These are phyloP conservation scores for Hygrophoropsis aurantiaca DNA, from an alignment of 768 basidiomycete genomes.

Conservation along the genomic window DNA sequence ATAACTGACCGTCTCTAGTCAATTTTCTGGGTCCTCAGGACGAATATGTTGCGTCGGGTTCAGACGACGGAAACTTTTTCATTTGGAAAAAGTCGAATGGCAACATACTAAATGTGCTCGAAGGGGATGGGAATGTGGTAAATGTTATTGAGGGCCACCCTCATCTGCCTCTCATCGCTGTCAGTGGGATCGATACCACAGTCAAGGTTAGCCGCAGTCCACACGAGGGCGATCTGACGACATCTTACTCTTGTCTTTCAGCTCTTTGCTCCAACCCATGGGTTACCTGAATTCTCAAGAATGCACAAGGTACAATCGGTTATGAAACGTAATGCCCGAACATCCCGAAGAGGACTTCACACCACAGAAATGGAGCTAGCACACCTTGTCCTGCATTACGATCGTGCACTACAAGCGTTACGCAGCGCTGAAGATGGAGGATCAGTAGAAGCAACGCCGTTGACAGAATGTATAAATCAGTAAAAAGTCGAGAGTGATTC, in stretches of 20 bases:
- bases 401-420: slow-evolving; percentile 20
- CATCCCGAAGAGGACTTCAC: slow-evolving; percentile 21
- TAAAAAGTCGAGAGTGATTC: slow-evolving; percentile 9
- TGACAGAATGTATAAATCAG: slow-evolving; percentile 29
- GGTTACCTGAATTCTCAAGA: slow-evolving; percentile 52
- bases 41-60: slow-evolving; percentile 79
- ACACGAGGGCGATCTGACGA: slow-evolving; percentile 1
- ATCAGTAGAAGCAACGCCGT: slow-evolving; percentile 23
- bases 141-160: slow-evolving; percentile 87
- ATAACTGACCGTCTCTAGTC: slow-evolving; percentile 43
- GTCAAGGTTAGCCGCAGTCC: slow-evolving; percentile 58
- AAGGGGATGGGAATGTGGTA: slow-evolving; percentile 80
- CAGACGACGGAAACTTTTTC: slow-evolving; percentile 87
- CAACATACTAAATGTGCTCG: slow-evolving; percentile 69
- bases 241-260: slow-evolving; percentile 23
- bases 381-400: slow-evolving; percentile 29
- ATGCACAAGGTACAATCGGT: slow-evolving; percentile 53
- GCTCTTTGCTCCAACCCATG: slow-evolving; percentile 64
- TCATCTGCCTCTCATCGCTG: slow-evolving; percentile 75
- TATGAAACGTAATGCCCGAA: slow-evolving; percentile 51
- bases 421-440: slow-evolving; percentile 20
- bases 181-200: slow-evolving; percentile 83
- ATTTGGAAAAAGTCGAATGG: slow-evolving; percentile 77
- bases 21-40: slow-evolving; percentile 81
- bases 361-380: slow-evolving; percentile 23